Conservation (phyloP, 208 protist species). For the Entamoeba dispar region DNA sequence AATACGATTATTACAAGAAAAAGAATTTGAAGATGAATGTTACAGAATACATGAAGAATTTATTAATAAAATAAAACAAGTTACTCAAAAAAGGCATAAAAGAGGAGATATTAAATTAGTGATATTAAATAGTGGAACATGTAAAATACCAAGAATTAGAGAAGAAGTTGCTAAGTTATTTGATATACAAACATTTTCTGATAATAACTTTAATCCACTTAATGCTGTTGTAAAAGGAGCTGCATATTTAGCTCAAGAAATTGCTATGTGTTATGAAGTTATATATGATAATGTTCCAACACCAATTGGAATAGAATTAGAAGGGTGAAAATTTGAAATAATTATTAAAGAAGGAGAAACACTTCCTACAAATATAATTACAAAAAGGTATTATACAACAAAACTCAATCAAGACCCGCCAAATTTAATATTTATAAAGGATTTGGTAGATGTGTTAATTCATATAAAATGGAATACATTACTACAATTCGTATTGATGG, state of each 20-base stretch:
- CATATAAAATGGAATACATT: too few relatives aligned
- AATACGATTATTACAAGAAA: background rate
- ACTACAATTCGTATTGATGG: too few relatives aligned
- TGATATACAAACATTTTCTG: background rate
- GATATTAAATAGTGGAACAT: background rate
- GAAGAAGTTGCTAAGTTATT: background rate
- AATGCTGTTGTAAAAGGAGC: background rate
- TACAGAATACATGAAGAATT: background rate
- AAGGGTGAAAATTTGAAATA: background rate
- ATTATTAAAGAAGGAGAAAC: background rate
- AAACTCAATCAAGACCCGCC: background rate
- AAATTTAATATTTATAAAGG: background rate
- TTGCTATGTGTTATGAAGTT: background rate
- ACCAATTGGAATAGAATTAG: background rate
- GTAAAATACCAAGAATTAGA: background rate
- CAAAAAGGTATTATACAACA: background rate
- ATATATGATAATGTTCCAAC: background rate
- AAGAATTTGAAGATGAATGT: background rate
- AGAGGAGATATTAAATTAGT: background rate
- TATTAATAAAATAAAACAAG: background rate
- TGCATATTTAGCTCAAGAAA: background rate
- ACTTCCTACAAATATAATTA: background rate
- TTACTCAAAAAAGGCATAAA: background rate
- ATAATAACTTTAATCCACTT: background rate
- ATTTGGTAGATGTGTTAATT: background rate